Evolutionary conservation across 1,139 yeast genomes (phyloP).

Genomic region (Suhomyces chickasaworum): DNA sequence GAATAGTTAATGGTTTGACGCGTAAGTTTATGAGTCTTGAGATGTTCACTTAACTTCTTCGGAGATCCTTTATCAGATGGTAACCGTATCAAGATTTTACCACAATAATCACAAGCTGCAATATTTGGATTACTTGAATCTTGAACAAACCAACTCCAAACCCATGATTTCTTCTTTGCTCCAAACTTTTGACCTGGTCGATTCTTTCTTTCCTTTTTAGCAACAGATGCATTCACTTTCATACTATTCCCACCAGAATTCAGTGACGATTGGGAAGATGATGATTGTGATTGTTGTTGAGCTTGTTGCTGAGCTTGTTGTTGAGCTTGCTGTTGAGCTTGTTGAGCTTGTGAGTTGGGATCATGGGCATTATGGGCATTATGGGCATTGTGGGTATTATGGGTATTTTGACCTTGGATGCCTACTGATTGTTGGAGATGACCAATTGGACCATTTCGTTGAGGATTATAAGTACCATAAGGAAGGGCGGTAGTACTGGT

Average conservation of each 20-base stretch:
- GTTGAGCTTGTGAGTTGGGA: constrained; percentile 18
- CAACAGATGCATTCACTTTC: constrained; percentile 12
- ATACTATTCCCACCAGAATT: constrained; percentile 11
- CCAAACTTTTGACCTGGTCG: constrained; percentile 47
- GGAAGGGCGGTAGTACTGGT: constrained; percentile 15
- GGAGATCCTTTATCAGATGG: constrained; percentile 61
- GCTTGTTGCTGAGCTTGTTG: constrained; percentile 12
- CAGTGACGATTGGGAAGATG: neutral
- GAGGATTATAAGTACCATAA: constrained; percentile 16
- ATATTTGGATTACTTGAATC: constrained; percentile 49
- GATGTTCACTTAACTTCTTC: constrained; percentile 58
- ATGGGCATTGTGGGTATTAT: too few relatives aligned
- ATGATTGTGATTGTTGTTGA: neutral
- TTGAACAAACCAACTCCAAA: constrained; percentile 62
- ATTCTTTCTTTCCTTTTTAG: constrained; percentile 30
- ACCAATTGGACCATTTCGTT: constrained; percentile 12
- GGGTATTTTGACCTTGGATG: constrained; percentile 9
- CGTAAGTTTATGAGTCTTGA: constrained; percentile 55
- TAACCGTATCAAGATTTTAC: constrained; percentile 49
- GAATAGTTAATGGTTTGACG: constrained; percentile 39
- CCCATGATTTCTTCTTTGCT: constrained; percentile 63
- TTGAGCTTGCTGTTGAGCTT: constrained; percentile 20
- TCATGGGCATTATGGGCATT: constrained; percentile 11
- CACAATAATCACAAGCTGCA: constrained; percentile 58
- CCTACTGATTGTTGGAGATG: constrained; percentile 16